phyloP scores from a whole-genome alignment of 805 yeast species.

The Schizosaccharomyces pombe region ASM294v3 CU329670.1:4555501-4556000 shows the following conservation, averaged over 20 bases:
- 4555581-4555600: conserved; percentile 7
- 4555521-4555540: too few relatives aligned
- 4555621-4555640: conserved; percentile 12
- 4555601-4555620: conserved; percentile 13
- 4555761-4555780: conserved; percentile 22
- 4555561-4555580: neutral
- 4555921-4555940: conserved; percentile 21
- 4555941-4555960: conserved; percentile 30
- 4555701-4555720: conserved; percentile 24
- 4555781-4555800: conserved; percentile 29
- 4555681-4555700: neutral
- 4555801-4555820: conserved; percentile 46
- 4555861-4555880: conserved; percentile 6
- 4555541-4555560: neutral
- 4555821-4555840: conserved; percentile 23
- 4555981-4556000: conserved; percentile 34
- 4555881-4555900: conserved; percentile 6
- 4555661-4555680: neutral
- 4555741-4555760: conserved; percentile 26
- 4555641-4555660: neutral
- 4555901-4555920: conserved; percentile 13
- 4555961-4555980: conserved; percentile 39
- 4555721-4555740: conserved; percentile 22
- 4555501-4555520: neutral
- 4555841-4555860: conserved; percentile 7